Base-by-base conservation (phyloP, 2,329 filamentous ascomycete species). In the Clonostachys rhizophaga region DNA sequence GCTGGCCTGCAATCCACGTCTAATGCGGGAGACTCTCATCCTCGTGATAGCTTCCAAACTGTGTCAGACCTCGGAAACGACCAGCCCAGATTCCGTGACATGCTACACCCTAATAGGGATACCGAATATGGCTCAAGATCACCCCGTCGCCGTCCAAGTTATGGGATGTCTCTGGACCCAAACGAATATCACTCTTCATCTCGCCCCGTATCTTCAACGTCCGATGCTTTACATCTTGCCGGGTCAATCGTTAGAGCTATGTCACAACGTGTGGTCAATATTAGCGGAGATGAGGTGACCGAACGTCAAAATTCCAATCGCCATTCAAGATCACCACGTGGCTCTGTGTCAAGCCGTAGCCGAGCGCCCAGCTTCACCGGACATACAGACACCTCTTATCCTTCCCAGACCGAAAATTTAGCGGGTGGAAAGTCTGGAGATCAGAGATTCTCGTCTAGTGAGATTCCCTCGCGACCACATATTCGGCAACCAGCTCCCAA, bases 181-280 rank as follows among this genome's bases (percentile, higher is more conserved):
- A 70, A 67, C 17, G 74, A 74, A 20, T 65, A 69, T 49, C 72
- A 75, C 45, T 71, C 77, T 41, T 86, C 86, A 40, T 30, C 24
- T 30, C 72, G 84, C 37, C 83, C 85, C 3, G 24, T 30, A 10
- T 84, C 84, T 16, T 76, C 41, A 34, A 36, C 79, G 9, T 76
- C 81, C 11, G 79, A 79, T 24, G 85, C 87, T 16, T 65, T 91
- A 45, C 80, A 78, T 20, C 76, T 83, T 55, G 87, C 87, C 50
- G 81, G 87, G 41, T 89, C 87, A 9, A 89, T 91, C 56, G 81
- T 91, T 66, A 81, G 87, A 54, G 83, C 83, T 51, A 95, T 99
- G 83, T 97, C 95, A 34, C 91, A 96, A 70, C 89, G 94, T 72
- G 91, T 99, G 47, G 94, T 99, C 60, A 97, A 97, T 61, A 81